Evolutionary conservation across 257 asterid genomes (phyloP).

Genomic region (Lycium ferocissimum): DNA sequence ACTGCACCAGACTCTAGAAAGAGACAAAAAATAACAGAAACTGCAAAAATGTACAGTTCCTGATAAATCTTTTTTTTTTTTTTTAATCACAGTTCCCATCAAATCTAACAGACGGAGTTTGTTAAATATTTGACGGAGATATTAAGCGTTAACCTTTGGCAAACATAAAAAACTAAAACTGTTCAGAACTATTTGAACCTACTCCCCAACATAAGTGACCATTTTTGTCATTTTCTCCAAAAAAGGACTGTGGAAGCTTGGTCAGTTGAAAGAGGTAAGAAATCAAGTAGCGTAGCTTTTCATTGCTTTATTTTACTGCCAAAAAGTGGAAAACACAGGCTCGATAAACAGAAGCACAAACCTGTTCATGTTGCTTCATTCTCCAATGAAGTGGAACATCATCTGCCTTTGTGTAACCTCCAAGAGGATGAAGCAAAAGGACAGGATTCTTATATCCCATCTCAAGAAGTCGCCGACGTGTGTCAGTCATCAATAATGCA

Average conservation of each 20-base stretch:
- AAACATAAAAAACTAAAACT: no score
- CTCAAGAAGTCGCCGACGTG: constrained; percentile 83
- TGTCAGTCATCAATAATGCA: constrained; percentile 87
- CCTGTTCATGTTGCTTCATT: constrained; percentile 98
- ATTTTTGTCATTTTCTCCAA: no score
- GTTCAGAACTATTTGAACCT: no score
- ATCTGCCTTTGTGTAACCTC: constrained; percentile 91
- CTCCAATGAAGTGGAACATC: constrained; percentile 94
- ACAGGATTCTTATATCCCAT: constrained; percentile 91
- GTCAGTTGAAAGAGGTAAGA: neutral
- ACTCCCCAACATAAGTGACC: no score
- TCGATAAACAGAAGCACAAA: constrained; percentile 25
- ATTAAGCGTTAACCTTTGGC: no score
- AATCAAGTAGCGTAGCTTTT: neutral
- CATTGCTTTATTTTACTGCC: neutral
- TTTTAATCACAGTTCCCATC: no score
- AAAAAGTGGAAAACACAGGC: neutral
- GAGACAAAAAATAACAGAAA: no score
- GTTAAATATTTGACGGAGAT: no score
- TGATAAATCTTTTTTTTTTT: no score
- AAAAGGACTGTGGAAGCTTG: neutral
- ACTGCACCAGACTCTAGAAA: no score
- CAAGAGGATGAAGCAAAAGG: constrained; percentile 84
- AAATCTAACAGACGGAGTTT: no score
- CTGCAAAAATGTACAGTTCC: no score